Evolutionary conservation across 1,284 basidiomycete species (phyloP).

Genomic region (Cutaneotrichosporon sp.): DNA sequence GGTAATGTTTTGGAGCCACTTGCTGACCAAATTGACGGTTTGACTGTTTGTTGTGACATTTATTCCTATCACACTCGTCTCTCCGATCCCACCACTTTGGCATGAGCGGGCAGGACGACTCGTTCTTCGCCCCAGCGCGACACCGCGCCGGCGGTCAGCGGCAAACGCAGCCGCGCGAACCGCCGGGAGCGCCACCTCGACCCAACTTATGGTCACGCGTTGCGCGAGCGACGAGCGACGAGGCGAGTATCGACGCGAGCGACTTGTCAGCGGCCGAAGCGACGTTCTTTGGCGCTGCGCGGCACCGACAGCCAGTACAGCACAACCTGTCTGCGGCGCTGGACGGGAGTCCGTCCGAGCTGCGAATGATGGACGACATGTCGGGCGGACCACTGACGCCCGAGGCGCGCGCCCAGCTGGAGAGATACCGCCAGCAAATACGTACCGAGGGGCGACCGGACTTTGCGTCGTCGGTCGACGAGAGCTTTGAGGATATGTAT

Average conservation of each 20-base stretch:
- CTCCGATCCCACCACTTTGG: too few relatives aligned
- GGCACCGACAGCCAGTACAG: background rate
- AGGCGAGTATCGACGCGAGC: too few relatives aligned
- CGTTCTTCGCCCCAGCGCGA: constrained; percentile 12
- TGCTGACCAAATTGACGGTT: too few relatives aligned
- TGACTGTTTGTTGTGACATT: too few relatives aligned
- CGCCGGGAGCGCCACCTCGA: too few relatives aligned
- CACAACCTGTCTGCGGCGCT: background rate
- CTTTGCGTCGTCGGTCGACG: background rate
- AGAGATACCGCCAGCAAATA: background rate
- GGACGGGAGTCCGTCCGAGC: too few relatives aligned
- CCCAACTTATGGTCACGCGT: too few relatives aligned
- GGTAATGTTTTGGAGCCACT: too few relatives aligned
- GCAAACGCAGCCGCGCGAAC: too few relatives aligned
- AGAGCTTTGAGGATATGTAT: background rate
- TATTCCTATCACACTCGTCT: too few relatives aligned
- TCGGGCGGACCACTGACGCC: background rate
- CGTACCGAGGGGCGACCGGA: background rate
- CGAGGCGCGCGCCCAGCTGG: background rate
- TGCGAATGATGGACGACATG: background rate
- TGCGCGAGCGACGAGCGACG: too few relatives aligned
- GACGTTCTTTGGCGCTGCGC: background rate
- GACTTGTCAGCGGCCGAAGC: background rate
- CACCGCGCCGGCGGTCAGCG: background rate
- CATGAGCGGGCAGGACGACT: constrained; percentile 14